Conservation (phyloP, 2,329 filamentous ascomycete genomes). For the Verticillium tricorpus region DNA sequence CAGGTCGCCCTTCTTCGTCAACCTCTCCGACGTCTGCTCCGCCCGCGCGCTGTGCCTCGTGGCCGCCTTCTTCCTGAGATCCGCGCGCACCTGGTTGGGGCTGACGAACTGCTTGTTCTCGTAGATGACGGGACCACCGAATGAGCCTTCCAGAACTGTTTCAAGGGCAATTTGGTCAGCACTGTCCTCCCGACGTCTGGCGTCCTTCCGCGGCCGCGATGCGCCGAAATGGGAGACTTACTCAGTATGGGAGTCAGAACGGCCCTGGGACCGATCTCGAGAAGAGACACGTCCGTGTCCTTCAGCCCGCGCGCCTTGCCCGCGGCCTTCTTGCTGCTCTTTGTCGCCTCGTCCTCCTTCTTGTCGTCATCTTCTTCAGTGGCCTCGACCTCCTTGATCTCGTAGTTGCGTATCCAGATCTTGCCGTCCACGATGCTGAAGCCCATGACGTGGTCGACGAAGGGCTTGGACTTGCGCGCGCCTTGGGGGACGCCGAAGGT, state of each 20-base stretch:
- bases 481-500: slow-evolving; percentile 89
- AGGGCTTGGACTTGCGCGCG: slow-evolving; percentile 87
- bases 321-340: slow-evolving; percentile 27
- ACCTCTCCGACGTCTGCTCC: slow-evolving; percentile 67
- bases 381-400: slow-evolving; percentile 53
- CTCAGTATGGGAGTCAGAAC: slow-evolving; percentile 78
- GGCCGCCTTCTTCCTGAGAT: slow-evolving; percentile 72
- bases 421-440: slow-evolving; percentile 80
- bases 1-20: slow-evolving; percentile 70
- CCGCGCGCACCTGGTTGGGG: slow-evolving; percentile 87
- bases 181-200: background rate
- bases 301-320: slow-evolving; percentile 36
- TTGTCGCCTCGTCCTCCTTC: background rate
- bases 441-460: slow-evolving; percentile 90
- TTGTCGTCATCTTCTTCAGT: slow-evolving; percentile 15
- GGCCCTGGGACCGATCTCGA: slow-evolving; percentile 92
- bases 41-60: slow-evolving; percentile 71
- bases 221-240: background rate
- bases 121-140: slow-evolving; percentile 94
- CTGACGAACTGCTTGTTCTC: slow-evolving; percentile 97
- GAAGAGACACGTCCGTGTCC: slow-evolving; percentile 73
- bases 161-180: background rate
- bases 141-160: slow-evolving; percentile 87
- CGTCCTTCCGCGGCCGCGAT: background rate
- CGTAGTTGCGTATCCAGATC: slow-evolving; percentile 57